A percentile compares a stretch with the other conserved stretches of the same genome.
phyloP scores from a whole-genome alignment of 805 yeast species.

The Hanseniaspora singularis region DNA sequence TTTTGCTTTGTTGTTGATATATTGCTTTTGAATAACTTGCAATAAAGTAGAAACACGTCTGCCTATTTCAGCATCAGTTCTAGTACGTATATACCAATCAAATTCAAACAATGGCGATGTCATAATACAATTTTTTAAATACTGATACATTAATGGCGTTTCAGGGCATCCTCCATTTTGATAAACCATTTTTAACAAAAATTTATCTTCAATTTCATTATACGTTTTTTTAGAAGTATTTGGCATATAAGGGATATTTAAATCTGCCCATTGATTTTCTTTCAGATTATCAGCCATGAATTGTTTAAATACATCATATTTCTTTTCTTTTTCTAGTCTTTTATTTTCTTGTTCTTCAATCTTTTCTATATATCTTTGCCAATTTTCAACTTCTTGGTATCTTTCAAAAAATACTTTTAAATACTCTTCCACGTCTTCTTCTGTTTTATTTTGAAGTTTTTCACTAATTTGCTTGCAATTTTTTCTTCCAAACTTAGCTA shows the following conservation, averaged over 20 bases:
- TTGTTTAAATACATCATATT: conserved; percentile 19
- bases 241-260: conserved; percentile 65
- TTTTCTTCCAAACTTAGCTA: conserved; percentile 54
- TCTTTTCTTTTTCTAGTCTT: conserved; percentile 42
- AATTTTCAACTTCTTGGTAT: conserved; percentile 50
- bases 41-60: conserved; percentile 58
- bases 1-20: conserved; percentile 34
- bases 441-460: conserved; percentile 44
- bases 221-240: conserved; percentile 67
- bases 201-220: conserved; percentile 59
- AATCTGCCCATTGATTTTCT: conserved; percentile 49
- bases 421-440: conserved; percentile 49
- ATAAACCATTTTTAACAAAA: conserved; percentile 46
- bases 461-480: conserved; percentile 39
- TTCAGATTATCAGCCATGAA: conserved; percentile 43
- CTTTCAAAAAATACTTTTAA: conserved; percentile 53
- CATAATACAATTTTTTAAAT: conserved; percentile 51
- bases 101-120: conserved; percentile 50
- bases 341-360: conserved; percentile 62
- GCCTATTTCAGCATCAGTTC: conserved; percentile 60
- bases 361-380: conserved; percentile 57
- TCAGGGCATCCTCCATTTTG: conserved; percentile 45
- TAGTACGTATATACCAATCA: conserved; percentile 61
- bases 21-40: conserved; percentile 24
- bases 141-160: conserved; percentile 47